Conservation (phyloP, 2,329 filamentous ascomycete genomes). For the Cladobotryum protrusum region DNA sequence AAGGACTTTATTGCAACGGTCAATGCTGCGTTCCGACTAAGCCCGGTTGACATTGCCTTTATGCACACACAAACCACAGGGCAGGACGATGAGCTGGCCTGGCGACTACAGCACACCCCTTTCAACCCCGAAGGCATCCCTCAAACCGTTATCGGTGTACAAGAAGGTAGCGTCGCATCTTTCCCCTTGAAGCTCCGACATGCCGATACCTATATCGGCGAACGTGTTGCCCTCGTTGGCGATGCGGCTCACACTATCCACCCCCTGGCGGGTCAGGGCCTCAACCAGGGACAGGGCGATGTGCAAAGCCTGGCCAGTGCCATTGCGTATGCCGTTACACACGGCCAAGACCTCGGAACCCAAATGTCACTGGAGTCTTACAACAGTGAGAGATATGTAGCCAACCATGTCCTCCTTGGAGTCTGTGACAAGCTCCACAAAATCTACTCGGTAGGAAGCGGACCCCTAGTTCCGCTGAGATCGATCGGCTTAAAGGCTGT, state of each 20-base stretch:
- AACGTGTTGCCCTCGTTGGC: constrained; percentile 85
- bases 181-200: constrained; percentile 91
- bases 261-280: constrained; percentile 85
- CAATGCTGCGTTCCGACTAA: constrained; percentile 86
- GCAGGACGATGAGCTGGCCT: constrained; percentile 71
- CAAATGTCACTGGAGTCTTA: constrained; percentile 75
- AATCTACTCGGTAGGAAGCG: constrained; percentile 74
- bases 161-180: constrained; percentile 73
- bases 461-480: constrained; percentile 72
- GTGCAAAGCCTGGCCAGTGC: constrained; percentile 70
- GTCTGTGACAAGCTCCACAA: constrained; percentile 89
- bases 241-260: constrained; percentile 95
- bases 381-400: constrained; percentile 70
- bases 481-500: constrained; percentile 72
- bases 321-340: constrained; percentile 68
- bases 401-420: constrained; percentile 73
- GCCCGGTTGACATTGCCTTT: constrained; percentile 72
- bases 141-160: constrained; percentile 61
- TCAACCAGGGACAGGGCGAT: constrained; percentile 90
- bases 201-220: constrained; percentile 85
- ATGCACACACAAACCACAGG: constrained; percentile 59
- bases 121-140: constrained; percentile 53
- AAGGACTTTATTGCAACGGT: constrained; percentile 79
- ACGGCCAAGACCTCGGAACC: constrained; percentile 83
- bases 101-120: constrained; percentile 69